Conservation (phyloP, 1,139 yeast genomes). For the Hansenula sp. region DNA sequence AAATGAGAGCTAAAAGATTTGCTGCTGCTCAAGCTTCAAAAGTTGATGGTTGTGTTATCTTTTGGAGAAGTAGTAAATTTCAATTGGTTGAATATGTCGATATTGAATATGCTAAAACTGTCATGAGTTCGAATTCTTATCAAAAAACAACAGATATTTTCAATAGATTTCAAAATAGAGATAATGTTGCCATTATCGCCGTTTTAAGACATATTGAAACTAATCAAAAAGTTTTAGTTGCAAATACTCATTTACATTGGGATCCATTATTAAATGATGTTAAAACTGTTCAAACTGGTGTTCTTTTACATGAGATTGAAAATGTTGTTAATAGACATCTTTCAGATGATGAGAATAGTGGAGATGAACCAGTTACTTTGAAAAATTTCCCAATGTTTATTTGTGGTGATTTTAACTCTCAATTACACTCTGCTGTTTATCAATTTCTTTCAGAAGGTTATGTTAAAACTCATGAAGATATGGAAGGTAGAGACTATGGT, state of each 20-base stretch:
- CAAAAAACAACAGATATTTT: constrained; percentile 92
- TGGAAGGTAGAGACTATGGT: constrained; percentile 88
- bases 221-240: constrained; percentile 70
- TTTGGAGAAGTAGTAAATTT: constrained; percentile 69
- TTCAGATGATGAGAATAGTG: constrained; percentile 20
- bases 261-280: constrained; percentile 97
- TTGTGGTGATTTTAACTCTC: constrained; percentile 96
- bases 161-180: constrained; percentile 95
- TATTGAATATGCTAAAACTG: constrained; percentile 84
- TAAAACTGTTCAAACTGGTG: constrained; percentile 92
- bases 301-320: constrained; percentile 84
- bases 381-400: constrained; percentile 72
- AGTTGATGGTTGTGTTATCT: constrained; percentile 97
- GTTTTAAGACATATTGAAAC: constrained; percentile 70
- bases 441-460: constrained; percentile 80
- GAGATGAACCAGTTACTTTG: constrained; percentile 42
- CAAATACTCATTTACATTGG: constrained; percentile 97
- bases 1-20: constrained; percentile 93
- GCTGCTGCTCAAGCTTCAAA: constrained; percentile 74
- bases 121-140: constrained; percentile 83
- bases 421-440: constrained; percentile 84
- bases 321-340: constrained; percentile 47
- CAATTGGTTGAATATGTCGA: constrained; percentile 66
- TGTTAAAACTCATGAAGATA: constrained; percentile 71
- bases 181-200: constrained; percentile 83